Base-by-base conservation (phyloP, 2,329 filamentous ascomycete species). In the Ophiosphaerella korrae region DNA sequence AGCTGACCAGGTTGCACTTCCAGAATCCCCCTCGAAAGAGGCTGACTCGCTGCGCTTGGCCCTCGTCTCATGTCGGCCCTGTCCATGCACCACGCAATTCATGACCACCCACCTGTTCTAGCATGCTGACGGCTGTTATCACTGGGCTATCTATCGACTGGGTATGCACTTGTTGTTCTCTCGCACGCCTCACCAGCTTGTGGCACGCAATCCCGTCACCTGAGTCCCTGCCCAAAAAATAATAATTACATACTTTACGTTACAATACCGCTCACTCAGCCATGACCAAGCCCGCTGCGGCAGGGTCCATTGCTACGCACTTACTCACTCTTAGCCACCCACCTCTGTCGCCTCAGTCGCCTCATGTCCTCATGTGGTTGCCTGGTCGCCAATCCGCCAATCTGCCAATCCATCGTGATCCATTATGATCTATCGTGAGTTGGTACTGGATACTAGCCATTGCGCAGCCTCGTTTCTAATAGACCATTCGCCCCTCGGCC, bases 11-110 rank as follows among this genome's bases (percentile, higher is more conserved):
- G 45, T 55, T 56, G 52, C 45, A 58, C 64, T 72, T 73, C 70
- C 67, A 72, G 70, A 71, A 71, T 57, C 60, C 58, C 58, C 62
- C 57, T 56, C 52, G 50, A 58, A 60, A 55, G 47, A 50, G 48
- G 51, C 65, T 70, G 67, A 71, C 68, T 70, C 67, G 64, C 52
- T 45, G 50, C 51, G 38, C 53, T 43, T 43, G 35, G 47, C 53
- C 38, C 44, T 52, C 45, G 46, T 53, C 51, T 51, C 55, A 46
- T 50, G 39, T 41, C 42, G 33, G 23, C 11, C 21, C 18, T 16
- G 18, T 18, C 32, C 16, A 45, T 29, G 23, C 34, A 24, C 42
- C 24, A n/a, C 42, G 33, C 34, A 38, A 36, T 21, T 7, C 42
- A 35, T 35, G 31, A 48, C 45, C 31, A 42, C 11, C 21, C n/a